Evolutionary conservation across 176 grass and related monocot genomes (phyloP).

Genomic region (sorghum (Sorghum bicolor)): Sorghum_bicolor_NCBIv3 NC_012872.2:72265501-72266000

Average conservation of each 20-base stretch:
- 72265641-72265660: conserved; percentile 39
- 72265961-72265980: conserved; percentile 75
- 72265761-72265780: background rate
- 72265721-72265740: background rate
- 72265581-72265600: conserved; percentile 51
- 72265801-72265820: background rate
- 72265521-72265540: conserved; percentile 54
- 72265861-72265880: conserved; percentile 10
- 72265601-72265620: conserved; percentile 39
- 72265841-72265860: conserved; percentile 24
- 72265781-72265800: background rate
- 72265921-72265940: conserved; percentile 7
- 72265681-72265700: conserved; percentile 10
- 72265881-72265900: background rate
- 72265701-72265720: conserved; percentile 12
- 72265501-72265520: conserved; percentile 27
- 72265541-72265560: conserved; percentile 49
- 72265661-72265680: conserved; percentile 5
- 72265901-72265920: background rate
- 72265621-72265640: conserved; percentile 14
- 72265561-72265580: conserved; percentile 30
- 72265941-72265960: conserved; percentile 73
- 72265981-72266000: conserved; percentile 50
- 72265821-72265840: no score
- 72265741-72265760: background rate